A percentile compares a stretch with the other conserved stretches of the same genome.
Evolutionary conservation across 352 stramenopile genomes (phyloP).

Genomic region (Peronosclerospora sorghi): DNA sequence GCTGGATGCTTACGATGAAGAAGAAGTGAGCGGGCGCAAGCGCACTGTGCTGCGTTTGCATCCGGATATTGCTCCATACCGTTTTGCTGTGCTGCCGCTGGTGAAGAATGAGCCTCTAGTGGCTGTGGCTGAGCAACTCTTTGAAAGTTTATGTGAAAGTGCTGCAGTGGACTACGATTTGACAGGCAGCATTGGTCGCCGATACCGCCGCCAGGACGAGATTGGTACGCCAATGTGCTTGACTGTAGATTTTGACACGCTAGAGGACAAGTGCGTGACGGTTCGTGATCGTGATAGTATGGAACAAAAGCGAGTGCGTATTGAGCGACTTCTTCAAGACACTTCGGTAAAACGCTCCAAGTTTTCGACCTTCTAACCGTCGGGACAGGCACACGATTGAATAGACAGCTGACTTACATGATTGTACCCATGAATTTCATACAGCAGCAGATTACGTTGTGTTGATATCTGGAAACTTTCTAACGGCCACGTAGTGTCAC

Average conservation of each 20-base stretch:
- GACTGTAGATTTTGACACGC: constrained; percentile 95
- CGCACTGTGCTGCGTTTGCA: constrained; percentile 87
- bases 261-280: constrained; percentile 93
- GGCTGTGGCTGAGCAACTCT: constrained; percentile 83
- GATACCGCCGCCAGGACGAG: constrained; percentile 95
- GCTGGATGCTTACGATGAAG: constrained; percentile 91
- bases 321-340: constrained; percentile 80
- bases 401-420: constrained; percentile 2
- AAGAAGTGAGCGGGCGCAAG: constrained; percentile 81
- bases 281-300: constrained; percentile 93
- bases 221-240: constrained; percentile 96
- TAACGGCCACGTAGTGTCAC: no score
- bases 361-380: constrained; percentile 32
- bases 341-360: constrained; percentile 22
- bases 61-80: constrained; percentile 90
- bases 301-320: constrained; percentile 89
- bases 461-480: constrained; percentile 1
- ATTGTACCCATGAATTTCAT: not conserved
- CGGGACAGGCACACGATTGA: constrained; percentile 2
- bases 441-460: not conserved
- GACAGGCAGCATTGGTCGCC: constrained; percentile 74
- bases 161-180: constrained; percentile 90
- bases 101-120: constrained; percentile 92
- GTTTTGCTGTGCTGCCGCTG: constrained; percentile 88
- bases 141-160: constrained; percentile 76